A percentile compares a stretch with the other conserved stretches of the same genome.
Evolutionary conservation across 129 eudicot species (phyloP).

Genomic region (Tagetes erecta): DNA sequence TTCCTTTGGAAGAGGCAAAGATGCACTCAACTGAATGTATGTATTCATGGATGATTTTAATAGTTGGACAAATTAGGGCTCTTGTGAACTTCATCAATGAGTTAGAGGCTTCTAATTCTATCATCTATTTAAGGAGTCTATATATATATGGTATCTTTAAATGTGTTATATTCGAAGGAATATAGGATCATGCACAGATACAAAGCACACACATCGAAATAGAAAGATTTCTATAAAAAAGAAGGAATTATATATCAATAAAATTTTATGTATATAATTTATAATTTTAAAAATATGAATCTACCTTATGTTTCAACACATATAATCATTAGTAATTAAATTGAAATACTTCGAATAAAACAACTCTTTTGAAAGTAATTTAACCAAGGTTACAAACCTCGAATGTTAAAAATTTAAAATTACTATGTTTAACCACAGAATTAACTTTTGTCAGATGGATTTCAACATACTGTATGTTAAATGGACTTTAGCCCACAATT

Average conservation of each 20-base stretch:
- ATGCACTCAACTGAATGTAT: conserved; percentile 53
- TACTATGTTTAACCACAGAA: no score
- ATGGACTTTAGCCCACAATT: no score
- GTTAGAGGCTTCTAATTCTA: conserved; percentile 35
- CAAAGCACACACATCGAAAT: conserved; percentile 24
- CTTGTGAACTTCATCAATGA: conserved; percentile 77
- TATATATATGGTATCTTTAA: conserved; percentile 32
- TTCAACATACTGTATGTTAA: no score
- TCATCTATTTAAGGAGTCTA: conserved; percentile 18
- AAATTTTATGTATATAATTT: no score
- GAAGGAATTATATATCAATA: conserved; percentile 3
- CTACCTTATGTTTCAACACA: no score
- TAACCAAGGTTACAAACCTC: not conserved
- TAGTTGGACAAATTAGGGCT: conserved; percentile 47
- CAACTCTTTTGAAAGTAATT: conserved; percentile 15
- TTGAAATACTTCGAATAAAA: no score
- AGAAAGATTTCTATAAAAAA: conserved; percentile 18
- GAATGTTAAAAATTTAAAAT: not conserved
- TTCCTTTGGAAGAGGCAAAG: conserved; percentile 57
- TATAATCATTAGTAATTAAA: no score
- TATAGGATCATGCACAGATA: conserved; percentile 21
- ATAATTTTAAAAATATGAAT: no score
- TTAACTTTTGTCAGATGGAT: no score
- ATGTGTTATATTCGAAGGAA: conserved; percentile 44
- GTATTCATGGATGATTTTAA: conserved; percentile 66